A percentile compares a stretch with the other conserved stretches of the same genome.
Conservation (phyloP, 2,329 filamentous ascomycete genomes). For the Aspergillus sp. region DNA sequence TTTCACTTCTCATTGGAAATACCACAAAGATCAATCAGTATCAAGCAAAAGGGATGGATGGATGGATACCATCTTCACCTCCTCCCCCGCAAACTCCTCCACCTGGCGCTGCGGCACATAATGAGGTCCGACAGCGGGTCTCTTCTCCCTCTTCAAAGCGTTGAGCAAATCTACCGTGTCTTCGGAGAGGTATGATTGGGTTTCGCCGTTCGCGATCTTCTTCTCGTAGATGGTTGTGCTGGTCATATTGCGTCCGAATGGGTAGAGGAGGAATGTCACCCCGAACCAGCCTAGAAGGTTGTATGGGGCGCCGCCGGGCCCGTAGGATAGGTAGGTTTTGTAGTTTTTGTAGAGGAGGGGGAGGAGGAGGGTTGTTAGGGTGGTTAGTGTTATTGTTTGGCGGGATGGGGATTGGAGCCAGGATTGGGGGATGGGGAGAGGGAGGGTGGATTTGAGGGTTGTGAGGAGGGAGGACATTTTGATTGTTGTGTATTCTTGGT, state of each 20-base stretch:
- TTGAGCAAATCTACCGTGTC: slow-evolving; percentile 16
- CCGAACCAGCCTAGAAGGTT: slow-evolving; percentile 40
- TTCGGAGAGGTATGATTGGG: slow-evolving; percentile 14
- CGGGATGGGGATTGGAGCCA: slow-evolving; percentile 6
- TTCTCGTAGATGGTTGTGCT: slow-evolving; percentile 30
- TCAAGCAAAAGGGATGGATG: too few species aligned
- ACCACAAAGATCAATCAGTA: too few species aligned
- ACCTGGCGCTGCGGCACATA: slow-evolving; percentile 34
- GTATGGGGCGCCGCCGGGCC: slow-evolving; percentile 38
- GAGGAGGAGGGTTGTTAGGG: slow-evolving; percentile 18
- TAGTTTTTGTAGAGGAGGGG: slow-evolving; percentile 37
- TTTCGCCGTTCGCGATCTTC: slow-evolving; percentile 25
- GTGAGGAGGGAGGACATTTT: not conserved
- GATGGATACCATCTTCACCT: slow-evolving; percentile 23
- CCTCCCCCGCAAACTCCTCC: slow-evolving; percentile 25
- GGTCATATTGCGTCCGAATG: slow-evolving; percentile 30
- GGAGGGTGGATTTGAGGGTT: not conserved
- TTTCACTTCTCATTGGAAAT: too few species aligned
- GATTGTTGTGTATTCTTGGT: not conserved
- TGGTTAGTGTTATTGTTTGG: slow-evolving; percentile 2
- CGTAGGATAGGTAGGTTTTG: slow-evolving; percentile 37
- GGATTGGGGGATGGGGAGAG: not conserved
- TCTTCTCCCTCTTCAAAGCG: slow-evolving; percentile 14
- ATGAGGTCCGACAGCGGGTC: slow-evolving; percentile 31
- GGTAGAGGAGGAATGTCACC: slow-evolving; percentile 26